Base-by-base conservation (phyloP, 371 early-diverging fungal species). In the Lichtheimia ramosa region DNA sequence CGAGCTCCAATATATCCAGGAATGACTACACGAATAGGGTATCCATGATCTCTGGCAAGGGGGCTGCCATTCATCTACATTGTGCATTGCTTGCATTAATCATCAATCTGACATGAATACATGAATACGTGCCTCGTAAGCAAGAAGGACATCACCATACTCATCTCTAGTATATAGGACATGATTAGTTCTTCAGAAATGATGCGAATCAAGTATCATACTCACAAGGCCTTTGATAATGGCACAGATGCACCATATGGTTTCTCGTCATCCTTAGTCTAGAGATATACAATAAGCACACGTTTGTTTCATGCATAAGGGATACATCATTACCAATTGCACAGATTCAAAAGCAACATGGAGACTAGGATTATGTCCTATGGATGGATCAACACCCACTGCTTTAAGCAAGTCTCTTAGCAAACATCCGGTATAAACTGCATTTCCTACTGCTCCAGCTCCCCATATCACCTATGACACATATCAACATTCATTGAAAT, bases 1-100 rank as follows among this genome's bases (percentile, higher is more conserved):
- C 96, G 84, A 0, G 92, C 96, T 7, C 94, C 96, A 54, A 94
- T 93, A 61, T 88, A 87, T 1, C 81, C 95, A 20, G 94, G 94
- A 1, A 94, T 92, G 8, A 95, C 87, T 4, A 88, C 90, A 34
- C 96, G 84, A 8, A 93, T 69, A 14, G 96, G 96, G 54, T 76
- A 88, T 0, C 96, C 96, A 61, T 91, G 92, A 68, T 90, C 91
- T 46, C 85, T 78, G 3, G 91, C 75, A 48, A 95, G 65, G 12
- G 87, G 80, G 48, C 78, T 68, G 18, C 91, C 89, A 63, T 95
- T 95, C 94, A 95, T 92, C 83, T 89, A 75, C 7, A 7, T 3
- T 16, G 20, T 49, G n/a, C 13, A 14, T 15, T 25, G n/a, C 8
- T 21, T 49, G n/a, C 13, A 14, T 15, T 25, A 27, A 16, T 21